Evolutionary conservation across 2,329 filamentous ascomycete species (phyloP), one percentile per base, ranked within the genome.

Genomic region (Cryphonectria japonica): DNA sequence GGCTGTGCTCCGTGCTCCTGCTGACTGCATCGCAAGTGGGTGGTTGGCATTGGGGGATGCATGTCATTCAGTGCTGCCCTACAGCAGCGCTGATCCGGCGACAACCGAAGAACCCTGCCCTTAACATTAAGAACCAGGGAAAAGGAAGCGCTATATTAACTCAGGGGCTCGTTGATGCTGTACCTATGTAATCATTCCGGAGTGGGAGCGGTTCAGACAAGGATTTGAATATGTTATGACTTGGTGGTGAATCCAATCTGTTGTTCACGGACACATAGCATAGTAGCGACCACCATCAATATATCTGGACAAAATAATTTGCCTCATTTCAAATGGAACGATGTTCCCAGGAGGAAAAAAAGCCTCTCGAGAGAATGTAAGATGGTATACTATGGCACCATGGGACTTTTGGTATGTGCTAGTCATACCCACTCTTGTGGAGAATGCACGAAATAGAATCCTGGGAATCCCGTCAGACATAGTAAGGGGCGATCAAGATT

Each of bases 1-100:
- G 34, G 59, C 41, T 39, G 8, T 64, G 67, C 67, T 41, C 67
- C 60, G 60, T 69, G 67, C 67, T 69, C 19, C 61, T 43, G 60
- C 59, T 69, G 32, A 64, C 60, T 29, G 54, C 57, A 14, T 63
- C 8, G 59, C 16, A 57, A 7, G 5, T 22, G 32, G 14, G 43
- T 52, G 63, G 41, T 34, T 57, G 60, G 39, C 41, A 37, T 46
- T 61, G 66, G 57, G 41, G 14, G 16, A 52, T 63, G 57, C 67
- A 50, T 29, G 46, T 39, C 66, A 59, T 59, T 16, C 54, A 16
- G 29, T 34, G 5, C 26, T 57, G 26, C 26, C 54, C 54, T 39
- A 29, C 63, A 22, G 19, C 52, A 54, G 29, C 39, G 52, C 32
- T 68, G 29, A 39, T 29, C 57, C 43, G 16, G 41, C 37, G 29